Evolutionary conservation across 371 early-diverging fungal genomes (phyloP).

Genomic region (Gilbertella persicaria): DNA sequence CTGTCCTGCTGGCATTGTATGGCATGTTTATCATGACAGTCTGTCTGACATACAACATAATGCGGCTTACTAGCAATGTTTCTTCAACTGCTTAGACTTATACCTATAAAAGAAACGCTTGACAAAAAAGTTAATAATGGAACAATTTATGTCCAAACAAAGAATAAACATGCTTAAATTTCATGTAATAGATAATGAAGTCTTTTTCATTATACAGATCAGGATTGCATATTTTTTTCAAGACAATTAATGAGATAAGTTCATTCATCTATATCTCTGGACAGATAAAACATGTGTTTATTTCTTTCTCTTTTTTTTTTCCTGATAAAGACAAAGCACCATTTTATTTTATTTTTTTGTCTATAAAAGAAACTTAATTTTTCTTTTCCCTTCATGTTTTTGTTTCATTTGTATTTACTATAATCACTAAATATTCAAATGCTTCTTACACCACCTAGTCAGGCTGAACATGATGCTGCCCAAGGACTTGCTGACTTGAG

Average conservation of each 20-base stretch:
- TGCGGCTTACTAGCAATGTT: constrained; percentile 3
- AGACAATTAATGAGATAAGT: no score
- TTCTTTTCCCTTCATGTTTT: no score
- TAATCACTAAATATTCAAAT: neutral
- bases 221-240: no score
- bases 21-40: constrained; percentile 66
- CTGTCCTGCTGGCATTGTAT: constrained; percentile 56
- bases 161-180: no score
- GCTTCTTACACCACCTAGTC: neutral
- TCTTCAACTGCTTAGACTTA: neutral
- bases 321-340: no score
- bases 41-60: constrained; percentile 60
- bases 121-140: neutral
- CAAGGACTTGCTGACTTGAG: neutral
- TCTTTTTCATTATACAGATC: no score
- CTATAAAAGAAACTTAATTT: no score
- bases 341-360: neutral
- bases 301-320: neutral
- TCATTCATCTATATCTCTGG: no score
- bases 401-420: no score
- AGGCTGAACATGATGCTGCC: neutral
- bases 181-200: no score
- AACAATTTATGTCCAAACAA: no score
- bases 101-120: neutral
- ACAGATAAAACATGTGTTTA: neutral